Evolutionary conservation across 495 filamentous ascomycete species (phyloP), one percentile per base, ranked within the genome.

Genomic region (Neurospora sp.): DNA sequence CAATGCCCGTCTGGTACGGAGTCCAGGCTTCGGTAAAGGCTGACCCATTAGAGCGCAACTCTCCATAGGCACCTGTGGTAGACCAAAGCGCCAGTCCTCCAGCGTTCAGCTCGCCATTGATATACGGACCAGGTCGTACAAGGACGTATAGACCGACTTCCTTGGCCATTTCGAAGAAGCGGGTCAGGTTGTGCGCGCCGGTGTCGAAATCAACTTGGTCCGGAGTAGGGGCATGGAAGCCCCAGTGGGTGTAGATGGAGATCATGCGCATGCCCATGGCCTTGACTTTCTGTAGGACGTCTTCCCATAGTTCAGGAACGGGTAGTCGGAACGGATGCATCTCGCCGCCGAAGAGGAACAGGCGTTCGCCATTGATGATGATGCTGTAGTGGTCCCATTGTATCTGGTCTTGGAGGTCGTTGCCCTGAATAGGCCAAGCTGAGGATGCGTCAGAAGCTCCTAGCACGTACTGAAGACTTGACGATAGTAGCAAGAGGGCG

Each of bases 61-160:
- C 78, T 0, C 88, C 88, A 72, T 91, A 90, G 0, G 84, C 88
- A n/a, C 88, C 89, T 0, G 88, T 90, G 0, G 89, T 89, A 6
- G 88, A 75, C 89, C 89, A 91, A 16, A 88, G 81, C 0, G 89
- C 86, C 76, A 88, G 88, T 0, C 90, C 89, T 38, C 89, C 88
- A 16, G 84, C 88, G 73, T 82, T 86, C 35, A 85, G 80, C 80
- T 89, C 88, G 78, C 82, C 89, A 75, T 90, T 91, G 74, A 85
- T 80, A 73, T 90, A 91, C 2, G 89, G 89, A 0, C 89, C 89
- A 8, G 89, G 85, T 39, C 89, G 81, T 31, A 85, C 84, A n/a
- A 91, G 85, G 12, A 90, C 83, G 75, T 88, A 91, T 27, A 90
- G 74, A 31, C 89, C 89, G 5, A 87, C 77, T 66, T 88, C 77